Percentiles rank a stretch among this genome's conserved stretches.
Evolutionary conservation across 306 rosid genomes (phyloP).

Genomic region (Phaseolus lunatus): DNA sequence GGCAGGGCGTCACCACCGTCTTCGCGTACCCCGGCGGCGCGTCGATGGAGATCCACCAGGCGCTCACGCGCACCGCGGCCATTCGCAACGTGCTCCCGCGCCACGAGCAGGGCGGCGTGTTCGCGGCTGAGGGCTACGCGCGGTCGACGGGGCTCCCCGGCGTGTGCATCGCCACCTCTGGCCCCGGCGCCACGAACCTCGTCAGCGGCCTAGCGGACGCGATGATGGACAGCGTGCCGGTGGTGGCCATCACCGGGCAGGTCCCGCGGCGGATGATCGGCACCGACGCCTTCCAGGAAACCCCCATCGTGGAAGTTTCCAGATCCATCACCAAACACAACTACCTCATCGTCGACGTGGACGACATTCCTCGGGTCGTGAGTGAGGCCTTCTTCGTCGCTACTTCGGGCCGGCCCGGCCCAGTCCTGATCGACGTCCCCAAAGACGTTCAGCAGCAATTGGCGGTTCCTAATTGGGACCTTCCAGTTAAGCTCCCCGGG

Average conservation of each 20-base stretch:
- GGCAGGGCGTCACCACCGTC: conserved; percentile 73
- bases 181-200: conserved; percentile 92
- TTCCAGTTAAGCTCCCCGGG: conserved; percentile 59
- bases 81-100: conserved; percentile 87
- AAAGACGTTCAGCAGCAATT: conserved; percentile 93
- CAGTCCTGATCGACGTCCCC: conserved; percentile 78
- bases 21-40: conserved; percentile 98
- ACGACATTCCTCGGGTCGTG: conserved; percentile 84
- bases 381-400: conserved; percentile 80
- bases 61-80: conserved; percentile 72
- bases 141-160: conserved; percentile 83
- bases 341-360: conserved; percentile 86
- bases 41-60: conserved; percentile 96
- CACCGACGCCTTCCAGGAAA: conserved; percentile 92
- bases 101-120: conserved; percentile 88
- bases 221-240: conserved; percentile 70
- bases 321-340: conserved; percentile 92
- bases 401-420: conserved; percentile 83
- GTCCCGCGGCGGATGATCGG: conserved; percentile 94
- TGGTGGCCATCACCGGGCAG: conserved; percentile 87
- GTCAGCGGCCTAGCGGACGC: conserved; percentile 93
- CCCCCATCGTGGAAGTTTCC: conserved; percentile 89
- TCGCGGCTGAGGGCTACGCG: conserved; percentile 94
- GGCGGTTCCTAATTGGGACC: conserved; percentile 75
- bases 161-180: conserved; percentile 91